Base-by-base conservation (phyloP, 345 rosid genomes). In the Hirschfeldia incana region DNA sequence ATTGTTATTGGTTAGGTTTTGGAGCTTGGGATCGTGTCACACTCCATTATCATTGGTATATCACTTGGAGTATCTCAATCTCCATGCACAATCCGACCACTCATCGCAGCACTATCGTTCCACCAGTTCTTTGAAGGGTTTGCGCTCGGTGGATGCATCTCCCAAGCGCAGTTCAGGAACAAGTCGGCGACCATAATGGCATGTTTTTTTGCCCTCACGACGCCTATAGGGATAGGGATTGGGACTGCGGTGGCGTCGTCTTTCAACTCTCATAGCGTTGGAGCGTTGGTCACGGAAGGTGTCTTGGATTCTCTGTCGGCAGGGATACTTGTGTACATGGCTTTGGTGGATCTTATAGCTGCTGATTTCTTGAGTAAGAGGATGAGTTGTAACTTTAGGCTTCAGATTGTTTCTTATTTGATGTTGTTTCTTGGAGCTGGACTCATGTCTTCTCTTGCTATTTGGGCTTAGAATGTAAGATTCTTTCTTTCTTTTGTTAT, bases 61-160 rank as follows among this genome's bases (percentile, higher is more conserved):
- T 95, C 98, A 0, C 87, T 93, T 0, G 99, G 98, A 60, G 97
- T 90, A 58, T 90, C 98, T 3, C 87, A 87, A 33, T 90, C 93
- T 76, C 93, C 97, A 1, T 89, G 97, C 80, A 91, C 98, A 0
- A 88, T 95, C 72, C 79, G 92, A 29, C 99, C 98, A 5, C 78
- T 93, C n/a, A 88, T 92, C 4, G 97, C 94, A 4, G 99, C 99
- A 13, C 76, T 93, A 65, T 90, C 97, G 2, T 95, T 90, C 80
- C 99, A 95, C 81, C 99, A 93, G 27, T 91, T 93, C 88, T 95
- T 95, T 28, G 99, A 95, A 87, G 99, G 98, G 10, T 88, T 93
- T 61, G 98, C 98, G 4, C 91, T 93, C 0, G 98, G 97, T 32
- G 99, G 99, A 36, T 95, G 98, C 88, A 93, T 91, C 32, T 85